These are phyloP conservation scores for Parathielavia appendiculata DNA, from an alignment of 495 filamentous ascomycete genomes.

Conservation along the genomic window DNA sequence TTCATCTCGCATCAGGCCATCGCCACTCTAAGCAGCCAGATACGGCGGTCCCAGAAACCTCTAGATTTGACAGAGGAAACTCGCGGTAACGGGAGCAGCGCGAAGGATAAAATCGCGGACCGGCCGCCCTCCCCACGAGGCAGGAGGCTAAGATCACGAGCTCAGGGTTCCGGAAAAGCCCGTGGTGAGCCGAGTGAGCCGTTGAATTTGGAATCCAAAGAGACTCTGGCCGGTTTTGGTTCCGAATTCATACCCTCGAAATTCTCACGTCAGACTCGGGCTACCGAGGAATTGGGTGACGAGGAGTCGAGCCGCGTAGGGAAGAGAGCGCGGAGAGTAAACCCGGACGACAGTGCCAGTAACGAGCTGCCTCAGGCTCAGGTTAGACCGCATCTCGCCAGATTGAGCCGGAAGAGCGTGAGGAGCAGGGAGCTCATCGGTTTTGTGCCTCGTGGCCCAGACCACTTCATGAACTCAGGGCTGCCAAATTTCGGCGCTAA, in stretches of 20 bases:
- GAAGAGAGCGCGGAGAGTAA: background rate
- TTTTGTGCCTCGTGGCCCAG: constrained; percentile 27
- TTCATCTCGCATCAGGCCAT: background rate
- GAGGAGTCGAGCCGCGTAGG: background rate
- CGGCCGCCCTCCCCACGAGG: background rate
- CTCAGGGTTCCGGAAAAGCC: background rate
- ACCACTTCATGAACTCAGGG: background rate
- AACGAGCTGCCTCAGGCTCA: constrained; percentile 22
- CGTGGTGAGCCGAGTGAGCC: background rate
- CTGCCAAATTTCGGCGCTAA: background rate
- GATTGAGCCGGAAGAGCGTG: constrained; percentile 37
- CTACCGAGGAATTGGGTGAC: background rate
- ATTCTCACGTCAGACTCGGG: background rate
- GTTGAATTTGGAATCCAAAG: background rate
- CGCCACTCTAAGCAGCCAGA: background rate
- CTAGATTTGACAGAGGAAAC: background rate
- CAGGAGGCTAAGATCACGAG: background rate
- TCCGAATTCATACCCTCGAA: background rate
- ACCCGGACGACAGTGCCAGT: constrained; percentile 6
- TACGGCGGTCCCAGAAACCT: background rate
- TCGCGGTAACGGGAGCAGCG: background rate
- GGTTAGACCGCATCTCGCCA: constrained; percentile 31
- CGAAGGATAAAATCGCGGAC: background rate
- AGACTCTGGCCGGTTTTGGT: background rate
- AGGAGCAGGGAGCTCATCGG: constrained; percentile 45